Percentiles rank a stretch among this genome's conserved stretches.
Conservation (phyloP, 2,329 filamentous ascomycete species). For the Apiospora pterosperma region DNA sequence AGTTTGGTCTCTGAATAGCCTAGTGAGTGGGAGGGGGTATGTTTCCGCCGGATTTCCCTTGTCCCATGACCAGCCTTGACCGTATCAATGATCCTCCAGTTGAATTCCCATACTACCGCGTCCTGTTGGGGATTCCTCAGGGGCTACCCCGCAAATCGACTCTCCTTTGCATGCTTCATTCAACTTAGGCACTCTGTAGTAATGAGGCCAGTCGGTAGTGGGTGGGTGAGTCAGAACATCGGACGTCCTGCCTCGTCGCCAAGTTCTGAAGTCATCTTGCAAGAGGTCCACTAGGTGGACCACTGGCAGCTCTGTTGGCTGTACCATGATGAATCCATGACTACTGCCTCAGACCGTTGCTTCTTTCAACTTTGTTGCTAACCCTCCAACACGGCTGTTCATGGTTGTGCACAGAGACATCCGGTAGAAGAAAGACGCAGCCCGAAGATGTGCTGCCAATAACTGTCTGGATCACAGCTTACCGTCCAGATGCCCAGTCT, state of each 20-base stretch:
- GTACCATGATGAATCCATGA: background rate
- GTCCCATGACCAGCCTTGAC: background rate
- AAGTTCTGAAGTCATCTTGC: background rate
- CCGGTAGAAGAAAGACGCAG: no score
- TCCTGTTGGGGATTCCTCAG: background rate
- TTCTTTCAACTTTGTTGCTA: background rate
- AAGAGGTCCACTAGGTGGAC: background rate
- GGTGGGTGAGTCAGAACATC: background rate
- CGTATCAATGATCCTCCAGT: background rate
- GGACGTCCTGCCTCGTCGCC: background rate
- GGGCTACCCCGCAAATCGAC: background rate
- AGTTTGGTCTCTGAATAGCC: background rate
- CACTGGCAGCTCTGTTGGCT: background rate
- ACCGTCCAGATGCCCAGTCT: background rate
- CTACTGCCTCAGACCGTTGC: background rate
- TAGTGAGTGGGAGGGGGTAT: background rate
- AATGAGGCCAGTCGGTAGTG: background rate
- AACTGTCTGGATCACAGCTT: constrained; percentile 1
- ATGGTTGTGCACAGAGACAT: background rate
- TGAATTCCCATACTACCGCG: background rate
- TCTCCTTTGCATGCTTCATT: background rate
- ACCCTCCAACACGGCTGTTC: background rate
- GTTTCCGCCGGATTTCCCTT: background rate
- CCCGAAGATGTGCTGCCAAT: no score
- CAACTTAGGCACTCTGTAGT: background rate